Base-by-base conservation (phyloP, 768 basidiomycete species). In the Cystobasidium tubakii region DNA sequence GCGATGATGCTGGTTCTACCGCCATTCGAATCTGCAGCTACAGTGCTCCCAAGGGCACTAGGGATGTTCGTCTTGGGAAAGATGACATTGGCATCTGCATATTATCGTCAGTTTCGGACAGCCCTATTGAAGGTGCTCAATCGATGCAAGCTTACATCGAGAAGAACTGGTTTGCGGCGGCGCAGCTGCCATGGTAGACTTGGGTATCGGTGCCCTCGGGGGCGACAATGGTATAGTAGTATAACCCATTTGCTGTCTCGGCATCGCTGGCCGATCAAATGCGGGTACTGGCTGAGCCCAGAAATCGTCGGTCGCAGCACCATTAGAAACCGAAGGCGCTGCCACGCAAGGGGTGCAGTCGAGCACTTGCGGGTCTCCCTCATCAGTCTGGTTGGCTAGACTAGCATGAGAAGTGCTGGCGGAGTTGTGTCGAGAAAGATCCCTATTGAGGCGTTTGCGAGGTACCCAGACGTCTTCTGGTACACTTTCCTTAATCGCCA, bases 401-500 rank as follows among this genome's bases (percentile, higher is more conserved):
- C 33, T 34, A 29, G 33, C 21, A 60, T 60, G 57, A 2, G 57
- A 60, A 50, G 46, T 50, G 46, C n/a, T 50, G 46, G 46, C 46
- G 46, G 46, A 50, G 21, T 15, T 50, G 57, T 29, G 29, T 31
- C 25, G 57, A 27, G 57, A 60, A 12, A 60, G 33, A 34, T 60
- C 57, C 57, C 57, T 27, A 21, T 60, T 60, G 29, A 60, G 25
- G 57, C 57, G 57, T 31, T 60, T 60, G 15, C 57, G 57, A 6
- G 57, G 57, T 27, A 60, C 57, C 57, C 57, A 60, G 27, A 60
- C 27, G 9, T 34, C 13, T 17, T 31, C 57, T 29, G 7, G 13
- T 12, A 29, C 57, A 15, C 4, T 3, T 31, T 60, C 23, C 4
- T 60, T 31, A 6, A 60, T 54, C 7, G 53, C 21, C 57, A 27